These are phyloP conservation scores for Phaffomyces antillensis DNA, from an alignment of 805 yeast species.

Conservation along the genomic window DNA sequence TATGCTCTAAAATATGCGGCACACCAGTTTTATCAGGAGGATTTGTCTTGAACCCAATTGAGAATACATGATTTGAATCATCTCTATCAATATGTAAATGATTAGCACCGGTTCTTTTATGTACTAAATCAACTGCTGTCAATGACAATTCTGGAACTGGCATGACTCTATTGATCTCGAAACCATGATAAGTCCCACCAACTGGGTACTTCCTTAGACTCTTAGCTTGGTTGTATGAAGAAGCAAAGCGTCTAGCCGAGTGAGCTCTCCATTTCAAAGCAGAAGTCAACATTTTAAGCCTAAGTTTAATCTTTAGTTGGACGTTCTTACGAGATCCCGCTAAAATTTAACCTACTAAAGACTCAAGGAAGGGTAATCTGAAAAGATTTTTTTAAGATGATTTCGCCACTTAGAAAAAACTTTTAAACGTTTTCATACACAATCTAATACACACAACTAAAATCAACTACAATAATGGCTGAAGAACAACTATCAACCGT, in stretches of 20 bases:
- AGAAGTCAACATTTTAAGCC: constrained; percentile 1
- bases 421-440: not conserved
- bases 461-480: not conserved
- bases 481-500: constrained; percentile 31
- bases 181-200: constrained; percentile 61
- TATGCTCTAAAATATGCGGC: constrained; percentile 94
- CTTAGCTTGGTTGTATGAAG: constrained; percentile 27
- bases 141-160: constrained; percentile 78
- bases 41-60: constrained; percentile 85
- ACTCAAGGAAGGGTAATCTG: no score
- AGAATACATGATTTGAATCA: constrained; percentile 82
- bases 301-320: not conserved
- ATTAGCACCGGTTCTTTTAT: constrained; percentile 61
- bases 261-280: constrained; percentile 2
- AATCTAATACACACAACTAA: not conserved
- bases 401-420: not conserved
- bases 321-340: not conserved
- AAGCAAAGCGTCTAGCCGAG: constrained; percentile 12
- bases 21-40: constrained; percentile 95
- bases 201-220: constrained; percentile 50
- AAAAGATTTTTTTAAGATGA: no score
- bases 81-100: constrained; percentile 83
- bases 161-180: constrained; percentile 51
- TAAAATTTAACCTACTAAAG: no score
- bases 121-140: constrained; percentile 68